Conservation (phyloP, 345 rosid species). For the Diplotaxis tenuifolia region DNA sequence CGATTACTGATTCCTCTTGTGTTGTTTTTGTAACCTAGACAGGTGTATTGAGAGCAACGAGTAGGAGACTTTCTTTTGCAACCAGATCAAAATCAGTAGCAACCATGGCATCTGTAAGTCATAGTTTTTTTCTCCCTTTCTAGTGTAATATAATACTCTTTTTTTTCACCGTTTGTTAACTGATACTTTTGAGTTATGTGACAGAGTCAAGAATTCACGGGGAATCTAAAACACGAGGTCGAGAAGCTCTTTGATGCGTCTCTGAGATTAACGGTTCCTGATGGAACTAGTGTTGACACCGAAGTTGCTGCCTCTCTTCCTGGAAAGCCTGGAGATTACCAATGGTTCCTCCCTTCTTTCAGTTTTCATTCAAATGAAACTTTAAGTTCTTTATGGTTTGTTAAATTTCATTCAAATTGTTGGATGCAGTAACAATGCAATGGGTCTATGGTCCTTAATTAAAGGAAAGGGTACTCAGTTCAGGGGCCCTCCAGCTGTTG, state of each 20-base stretch:
- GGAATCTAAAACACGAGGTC: constrained; percentile 60
- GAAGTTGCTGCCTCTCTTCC: constrained; percentile 56
- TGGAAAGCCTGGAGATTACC: constrained; percentile 83
- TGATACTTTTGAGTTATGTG: constrained; percentile 3
- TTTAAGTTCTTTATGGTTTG: background rate
- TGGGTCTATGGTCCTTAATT: constrained; percentile 73
- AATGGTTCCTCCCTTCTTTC: constrained; percentile 53
- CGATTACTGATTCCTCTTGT: constrained; percentile 31
- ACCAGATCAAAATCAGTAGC: constrained; percentile 38
- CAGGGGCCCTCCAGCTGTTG: constrained; percentile 78
- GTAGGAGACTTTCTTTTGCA: constrained; percentile 44
- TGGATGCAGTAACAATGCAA: constrained; percentile 77
- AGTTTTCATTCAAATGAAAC: background rate
- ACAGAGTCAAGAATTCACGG: constrained; percentile 56
- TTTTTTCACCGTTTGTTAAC: background rate
- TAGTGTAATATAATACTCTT: background rate
- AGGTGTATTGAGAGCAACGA: constrained; percentile 53
- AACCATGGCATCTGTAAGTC: constrained; percentile 69
- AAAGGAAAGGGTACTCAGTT: constrained; percentile 67
- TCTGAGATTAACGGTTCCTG: constrained; percentile 57
- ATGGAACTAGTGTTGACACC: constrained; percentile 63
- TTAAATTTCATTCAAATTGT: background rate
- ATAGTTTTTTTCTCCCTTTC: too few species aligned
- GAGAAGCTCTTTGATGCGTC: constrained; percentile 61
- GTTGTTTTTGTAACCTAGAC: constrained; percentile 57